Percentiles rank a stretch among this genome's conserved stretches.
These are phyloP conservation scores for Scutellaria baicalensis DNA, from an alignment of 257 asterid species.

Conservation along the genomic window DNA sequence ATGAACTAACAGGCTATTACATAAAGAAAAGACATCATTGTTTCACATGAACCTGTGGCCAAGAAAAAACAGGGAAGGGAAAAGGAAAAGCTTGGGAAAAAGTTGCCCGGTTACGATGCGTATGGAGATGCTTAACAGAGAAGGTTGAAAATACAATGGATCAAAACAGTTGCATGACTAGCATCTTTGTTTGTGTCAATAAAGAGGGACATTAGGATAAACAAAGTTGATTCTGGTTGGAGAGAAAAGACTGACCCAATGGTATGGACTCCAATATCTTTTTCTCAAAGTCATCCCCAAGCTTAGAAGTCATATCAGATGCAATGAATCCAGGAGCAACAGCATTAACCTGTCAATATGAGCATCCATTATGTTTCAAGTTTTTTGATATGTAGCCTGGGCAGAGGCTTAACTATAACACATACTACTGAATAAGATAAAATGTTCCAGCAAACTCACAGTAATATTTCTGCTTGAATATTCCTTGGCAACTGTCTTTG, in stretches of 20 bases:
- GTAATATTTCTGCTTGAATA: conserved; percentile 83
- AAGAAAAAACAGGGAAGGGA: background rate
- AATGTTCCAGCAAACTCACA: conserved; percentile 33
- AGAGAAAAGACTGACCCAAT: conserved; percentile 47
- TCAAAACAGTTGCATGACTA: background rate
- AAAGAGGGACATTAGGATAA: background rate
- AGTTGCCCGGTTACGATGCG: background rate
- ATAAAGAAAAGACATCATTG: background rate
- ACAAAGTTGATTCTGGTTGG: background rate
- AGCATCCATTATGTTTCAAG: background rate
- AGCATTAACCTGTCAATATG: conserved; percentile 65
- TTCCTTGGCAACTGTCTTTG: conserved; percentile 92
- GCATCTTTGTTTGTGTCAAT: background rate
- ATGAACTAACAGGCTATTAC: background rate
- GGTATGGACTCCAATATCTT: conserved; percentile 77
- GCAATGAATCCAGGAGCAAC: conserved; percentile 97
- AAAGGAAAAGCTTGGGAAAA: background rate
- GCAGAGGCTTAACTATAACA: background rate
- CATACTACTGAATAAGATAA: background rate
- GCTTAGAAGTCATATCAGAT: conserved; percentile 88
- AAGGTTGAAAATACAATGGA: background rate
- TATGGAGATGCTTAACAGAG: background rate
- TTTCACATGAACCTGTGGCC: background rate
- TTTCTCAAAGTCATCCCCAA: conserved; percentile 69
- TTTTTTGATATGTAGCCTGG: background rate